A percentile compares a stretch with the other conserved stretches of the same genome.
Conservation (phyloP, 495 filamentous ascomycete genomes). For the Penicillium dipodomyicola region DNA sequence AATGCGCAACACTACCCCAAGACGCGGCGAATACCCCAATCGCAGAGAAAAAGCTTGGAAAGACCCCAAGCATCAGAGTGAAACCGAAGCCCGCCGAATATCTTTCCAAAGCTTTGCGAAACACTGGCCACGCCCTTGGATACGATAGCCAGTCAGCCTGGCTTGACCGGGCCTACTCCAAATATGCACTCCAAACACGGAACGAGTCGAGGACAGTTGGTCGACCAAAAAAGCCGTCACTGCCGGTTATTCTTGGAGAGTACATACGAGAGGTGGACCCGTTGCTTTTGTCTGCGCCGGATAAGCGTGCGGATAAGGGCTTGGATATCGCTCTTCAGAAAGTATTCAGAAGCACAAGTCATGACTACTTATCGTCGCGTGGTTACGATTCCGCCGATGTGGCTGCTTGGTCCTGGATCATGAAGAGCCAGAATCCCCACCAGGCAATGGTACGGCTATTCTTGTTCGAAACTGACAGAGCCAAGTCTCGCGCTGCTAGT, state of each 20-base stretch:
- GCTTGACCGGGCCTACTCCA: not conserved
- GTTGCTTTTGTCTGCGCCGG: conserved; percentile 18
- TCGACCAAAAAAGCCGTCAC: conserved; percentile 19
- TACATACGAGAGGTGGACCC: conserved; percentile 43
- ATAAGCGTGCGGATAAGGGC: not conserved
- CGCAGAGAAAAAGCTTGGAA: not conserved
- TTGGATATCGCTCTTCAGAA: conserved; percentile 30
- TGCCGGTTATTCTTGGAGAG: conserved; percentile 40
- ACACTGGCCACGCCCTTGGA: conserved; percentile 25
- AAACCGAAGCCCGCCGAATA: conserved; percentile 38
- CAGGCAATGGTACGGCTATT: conserved; percentile 45
- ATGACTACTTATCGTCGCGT: conserved; percentile 35
- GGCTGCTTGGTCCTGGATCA: conserved; percentile 57
- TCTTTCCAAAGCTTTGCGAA: conserved; percentile 35
- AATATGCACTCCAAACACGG: not conserved
- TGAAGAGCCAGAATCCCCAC: conserved; percentile 42
- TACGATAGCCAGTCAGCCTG: not conserved
- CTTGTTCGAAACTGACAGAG: conserved; percentile 27
- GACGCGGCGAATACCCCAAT: not conserved
- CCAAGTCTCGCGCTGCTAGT: conserved; percentile 5
- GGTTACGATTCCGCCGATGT: conserved; percentile 51
- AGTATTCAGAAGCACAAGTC: conserved; percentile 35
- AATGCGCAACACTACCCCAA: not conserved
- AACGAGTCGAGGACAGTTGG: conserved; percentile 10
- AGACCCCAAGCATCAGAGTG: not conserved